Evolutionary conservation across 1,139 yeast species (phyloP).

Genomic region (Waltiozyma sp.): DNA sequence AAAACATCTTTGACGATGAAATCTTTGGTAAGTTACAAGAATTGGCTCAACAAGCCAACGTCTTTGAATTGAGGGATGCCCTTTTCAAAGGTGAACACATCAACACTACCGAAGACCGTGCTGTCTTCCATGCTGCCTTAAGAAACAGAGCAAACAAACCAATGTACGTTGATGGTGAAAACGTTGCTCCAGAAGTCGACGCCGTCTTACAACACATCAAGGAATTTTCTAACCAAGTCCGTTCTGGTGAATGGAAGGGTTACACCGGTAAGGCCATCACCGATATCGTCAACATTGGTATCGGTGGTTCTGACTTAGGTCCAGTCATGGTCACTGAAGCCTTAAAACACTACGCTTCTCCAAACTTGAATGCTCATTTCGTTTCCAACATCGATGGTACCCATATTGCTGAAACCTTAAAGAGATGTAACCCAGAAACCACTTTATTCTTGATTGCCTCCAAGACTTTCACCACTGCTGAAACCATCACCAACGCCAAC

Average conservation of each 20-base stretch:
- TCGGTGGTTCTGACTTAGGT: constrained; percentile 97
- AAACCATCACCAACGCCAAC: constrained; percentile 91
- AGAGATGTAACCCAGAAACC: constrained; percentile 72
- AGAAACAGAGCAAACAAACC: constrained; percentile 80
- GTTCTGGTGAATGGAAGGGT: constrained; percentile 94
- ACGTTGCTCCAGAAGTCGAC: constrained; percentile 86
- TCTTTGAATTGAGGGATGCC: constrained; percentile 77
- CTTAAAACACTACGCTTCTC: constrained; percentile 74
- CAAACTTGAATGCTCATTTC: constrained; percentile 73
- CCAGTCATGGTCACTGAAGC: constrained; percentile 99
- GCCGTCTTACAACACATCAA: constrained; percentile 89
- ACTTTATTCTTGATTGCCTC: constrained; percentile 92
- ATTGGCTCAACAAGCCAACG: constrained; percentile 84
- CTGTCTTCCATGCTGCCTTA: constrained; percentile 92
- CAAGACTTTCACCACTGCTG: constrained; percentile 98
- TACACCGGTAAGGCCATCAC: constrained; percentile 91
- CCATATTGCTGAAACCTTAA: constrained; percentile 84
- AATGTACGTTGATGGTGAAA: constrained; percentile 80
- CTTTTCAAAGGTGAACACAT: constrained; percentile 91
- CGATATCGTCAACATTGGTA: constrained; percentile 93
- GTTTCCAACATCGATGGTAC: constrained; percentile 99
- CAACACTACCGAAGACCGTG: constrained; percentile 92
- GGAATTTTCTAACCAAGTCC: constrained; percentile 79
- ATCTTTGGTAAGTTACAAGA: constrained; percentile 53
- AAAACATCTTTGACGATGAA: constrained; percentile 84